Evolutionary conservation across 495 filamentous ascomycete genomes (phyloP), one percentile per base, ranked within the genome.

Genomic region (Tetracladium marchalianum): DNA sequence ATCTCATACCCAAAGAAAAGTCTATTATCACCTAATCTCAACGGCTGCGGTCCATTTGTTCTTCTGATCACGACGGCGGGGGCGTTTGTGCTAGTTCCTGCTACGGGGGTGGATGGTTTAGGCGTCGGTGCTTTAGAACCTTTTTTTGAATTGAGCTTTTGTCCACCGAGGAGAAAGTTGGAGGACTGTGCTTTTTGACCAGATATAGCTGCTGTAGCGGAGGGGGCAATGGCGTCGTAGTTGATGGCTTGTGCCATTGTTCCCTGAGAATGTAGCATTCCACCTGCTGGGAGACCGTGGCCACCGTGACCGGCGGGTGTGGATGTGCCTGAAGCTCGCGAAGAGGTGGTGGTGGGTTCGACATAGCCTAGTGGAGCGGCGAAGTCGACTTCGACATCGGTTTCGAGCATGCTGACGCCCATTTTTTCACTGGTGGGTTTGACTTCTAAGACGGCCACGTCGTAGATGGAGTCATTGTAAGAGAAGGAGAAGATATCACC

Each of bases 241-340:
- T 96, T 96, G 67, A 98, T 95, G 12, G 87, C 76, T 58, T 94
- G 87, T 1, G 93, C 90, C 92, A 98, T 98, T 24, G 82, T 88
- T 6, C 92, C 92, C 49, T 92, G 83, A 36, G 70, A 76, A 57
- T 93, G 85, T 47, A 95, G 58, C 33, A 83, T 61, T 8, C 87
- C 88, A 12, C 85, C 85, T 7, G 72, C 64, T 5, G 82, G 81
- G 6, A 27, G 22, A 27, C 22, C 7, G 22, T 27, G 22, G n/a
- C 73, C 78, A 16, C 68, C 67, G 3, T 60, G 60, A 41, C 70
- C 75, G 35, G 76, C 76, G 12, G 77, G 75, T 7, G 77, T 77
- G 52, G 70, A 76, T 44, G 83, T 88, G 0, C 85, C 77, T 42
- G 71, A 75, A 32, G 63, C 64, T 32, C 62, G 61, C 7, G 79